These are phyloP conservation scores for Zizania latifolia DNA, from an alignment of 176 grass and related monocot species.

Conservation along the genomic window DNA sequence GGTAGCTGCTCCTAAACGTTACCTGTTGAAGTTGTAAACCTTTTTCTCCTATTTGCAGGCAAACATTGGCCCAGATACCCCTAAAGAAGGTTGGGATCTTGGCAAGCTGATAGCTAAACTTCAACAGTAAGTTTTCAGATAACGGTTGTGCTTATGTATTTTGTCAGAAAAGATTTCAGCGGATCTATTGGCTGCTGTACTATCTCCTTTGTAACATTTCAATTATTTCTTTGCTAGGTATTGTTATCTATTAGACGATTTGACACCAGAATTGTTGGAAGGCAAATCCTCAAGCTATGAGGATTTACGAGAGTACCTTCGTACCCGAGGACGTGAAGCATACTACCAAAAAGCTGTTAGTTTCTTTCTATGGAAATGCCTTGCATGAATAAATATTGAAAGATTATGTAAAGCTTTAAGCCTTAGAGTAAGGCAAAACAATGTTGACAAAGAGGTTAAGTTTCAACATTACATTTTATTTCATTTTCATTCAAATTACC, in stretches of 20 bases:
- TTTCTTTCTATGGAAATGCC: background rate
- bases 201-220: conserved; percentile 28
- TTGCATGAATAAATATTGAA: background rate
- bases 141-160: conserved; percentile 12
- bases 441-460: background rate
- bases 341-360: conserved; percentile 86
- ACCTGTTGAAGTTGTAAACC: background rate
- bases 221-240: conserved; percentile 48
- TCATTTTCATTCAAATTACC: background rate
- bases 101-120: conserved; percentile 86
- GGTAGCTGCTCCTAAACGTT: background rate
- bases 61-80: conserved; percentile 72
- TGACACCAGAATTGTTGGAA: conserved; percentile 66
- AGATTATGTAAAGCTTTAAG: background rate
- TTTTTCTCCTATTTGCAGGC: conserved; percentile 44
- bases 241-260: conserved; percentile 85
- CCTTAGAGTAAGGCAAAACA: background rate
- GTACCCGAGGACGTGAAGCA: conserved; percentile 78
- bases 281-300: conserved; percentile 75
- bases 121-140: conserved; percentile 76
- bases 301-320: conserved; percentile 72
- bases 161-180: conserved; percentile 8
- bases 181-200: conserved; percentile 14
- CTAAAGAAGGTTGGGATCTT: conserved; percentile 86
- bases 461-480: background rate